Conservation (phyloP, 1,284 basidiomycete species). For the Naganishia cerealis region DNA sequence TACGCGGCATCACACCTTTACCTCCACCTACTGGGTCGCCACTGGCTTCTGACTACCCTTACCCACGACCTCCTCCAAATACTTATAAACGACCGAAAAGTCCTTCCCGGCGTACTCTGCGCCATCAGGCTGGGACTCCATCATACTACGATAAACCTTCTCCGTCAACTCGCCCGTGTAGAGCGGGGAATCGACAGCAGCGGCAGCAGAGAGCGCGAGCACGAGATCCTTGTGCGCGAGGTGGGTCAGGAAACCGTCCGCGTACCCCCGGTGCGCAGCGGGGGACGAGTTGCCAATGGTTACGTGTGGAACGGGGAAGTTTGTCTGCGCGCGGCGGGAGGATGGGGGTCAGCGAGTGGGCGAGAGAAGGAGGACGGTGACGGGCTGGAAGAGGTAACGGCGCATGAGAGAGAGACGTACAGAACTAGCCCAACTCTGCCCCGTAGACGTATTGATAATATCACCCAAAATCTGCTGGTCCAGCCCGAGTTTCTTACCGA, state of each 20-base stretch:
- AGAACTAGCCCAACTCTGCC: slow-evolving; percentile 50
- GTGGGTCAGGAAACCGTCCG: slow-evolving; percentile 71
- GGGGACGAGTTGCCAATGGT: slow-evolving; percentile 58
- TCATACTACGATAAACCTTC: slow-evolving; percentile 62
- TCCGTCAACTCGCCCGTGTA: slow-evolving; percentile 67
- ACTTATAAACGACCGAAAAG: slow-evolving; percentile 75
- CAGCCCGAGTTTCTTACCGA: slow-evolving; percentile 74
- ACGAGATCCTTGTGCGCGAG: slow-evolving; percentile 87
- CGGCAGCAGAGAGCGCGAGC: slow-evolving; percentile 67
- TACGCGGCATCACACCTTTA: no score
- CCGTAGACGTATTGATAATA: slow-evolving; percentile 80
- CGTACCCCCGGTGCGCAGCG: slow-evolving; percentile 78
- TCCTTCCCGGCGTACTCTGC: slow-evolving; percentile 66
- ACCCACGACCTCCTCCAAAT: slow-evolving; percentile 53
- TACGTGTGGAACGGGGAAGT: slow-evolving; percentile 81
- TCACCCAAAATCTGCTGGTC: slow-evolving; percentile 70
- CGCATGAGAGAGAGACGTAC: slow-evolving; percentile 17
- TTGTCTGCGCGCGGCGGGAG: slow-evolving; percentile 62
- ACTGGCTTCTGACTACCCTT: slow-evolving; percentile 15
- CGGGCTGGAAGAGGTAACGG: no score
- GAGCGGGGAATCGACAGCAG: slow-evolving; percentile 59
- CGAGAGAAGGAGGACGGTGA: no score
- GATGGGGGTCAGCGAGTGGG: slow-evolving; percentile 57
- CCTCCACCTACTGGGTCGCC: no score
- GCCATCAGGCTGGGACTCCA: slow-evolving; percentile 56